Evolutionary conservation across 2,329 filamentous ascomycete genomes (phyloP), one percentile per base, ranked within the genome.

Genomic region (Dactylellina parvicollis): DNA sequence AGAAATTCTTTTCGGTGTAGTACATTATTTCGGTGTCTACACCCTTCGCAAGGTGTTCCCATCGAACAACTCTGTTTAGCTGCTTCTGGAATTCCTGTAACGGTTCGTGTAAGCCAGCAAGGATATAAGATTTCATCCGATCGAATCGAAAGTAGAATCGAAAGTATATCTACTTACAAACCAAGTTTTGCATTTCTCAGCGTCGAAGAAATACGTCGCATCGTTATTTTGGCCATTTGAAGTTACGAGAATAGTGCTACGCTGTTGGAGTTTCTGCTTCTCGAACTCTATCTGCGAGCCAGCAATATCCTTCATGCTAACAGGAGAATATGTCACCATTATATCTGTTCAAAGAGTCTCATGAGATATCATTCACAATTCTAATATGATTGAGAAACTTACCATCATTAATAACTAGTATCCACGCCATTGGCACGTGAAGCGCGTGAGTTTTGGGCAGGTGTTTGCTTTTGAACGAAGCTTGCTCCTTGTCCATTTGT

Each of bases 161-260:
- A n/a, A 46, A 22, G 4, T 22, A 14, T 2, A 8, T 20, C 16
- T 26, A 67, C 62, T 59, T 34, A 67, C 62, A 67, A 67, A 67
- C 62, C 62, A 67, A 1, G 62, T 67, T 59, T 67, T 50, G n/a
- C 62, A 67, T 44, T 67, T 67, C 12, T 67, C 62, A 28, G 52
- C 52, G 9, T 46, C 30, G 12, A 67, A 59, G 24, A 49, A 67
- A 44, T 50, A 50, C 7, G 62, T 46, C 12, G 14, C 52, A 9
- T 34, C 30, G 32, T 56, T 42, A 16, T 50, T 50, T 10, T 30
- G 46, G 8, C 2, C 46, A n/a, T 30, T 4, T 1, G 22, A 26
- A 14, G 38, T 56, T 30, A 56, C 60, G 24, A 55, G 34, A 38
- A 65, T 65, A 4, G 40, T 65, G 42, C 30, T 26, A 36, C 40